phyloP scores from a whole-genome alignment of 1,284 basidiomycete species.

The Ustilago loliicola region DNA sequence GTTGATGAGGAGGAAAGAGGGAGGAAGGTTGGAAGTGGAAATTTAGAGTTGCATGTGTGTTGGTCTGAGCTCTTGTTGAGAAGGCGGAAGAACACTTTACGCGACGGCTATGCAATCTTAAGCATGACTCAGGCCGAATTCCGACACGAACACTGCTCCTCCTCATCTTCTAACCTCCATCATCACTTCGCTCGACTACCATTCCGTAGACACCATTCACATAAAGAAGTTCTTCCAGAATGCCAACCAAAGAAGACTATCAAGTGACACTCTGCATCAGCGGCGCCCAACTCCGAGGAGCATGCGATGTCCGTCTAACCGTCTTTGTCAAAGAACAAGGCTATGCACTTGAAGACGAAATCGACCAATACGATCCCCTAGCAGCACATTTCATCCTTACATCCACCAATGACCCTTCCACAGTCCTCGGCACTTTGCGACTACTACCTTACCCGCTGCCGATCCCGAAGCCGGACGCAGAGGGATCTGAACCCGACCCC shows the following conservation, averaged over 20 bases:
- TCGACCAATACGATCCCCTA: constrained; percentile 62
- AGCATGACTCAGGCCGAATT: background rate
- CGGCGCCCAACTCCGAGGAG: constrained; percentile 37
- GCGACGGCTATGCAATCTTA: constrained; percentile 11
- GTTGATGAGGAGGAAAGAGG: background rate
- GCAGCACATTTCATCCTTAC: constrained; percentile 45
- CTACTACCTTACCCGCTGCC: constrained; percentile 45
- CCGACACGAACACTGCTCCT: background rate
- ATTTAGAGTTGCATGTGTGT: constrained; percentile 9
- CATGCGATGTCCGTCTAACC: constrained; percentile 44
- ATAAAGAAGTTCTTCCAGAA: background rate
- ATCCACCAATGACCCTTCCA: constrained; percentile 8
- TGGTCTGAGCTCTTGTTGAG: background rate
- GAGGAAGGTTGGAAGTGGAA: background rate
- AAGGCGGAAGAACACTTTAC: constrained; percentile 8
- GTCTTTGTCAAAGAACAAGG: constrained; percentile 64
- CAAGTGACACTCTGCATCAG: constrained; percentile 38
- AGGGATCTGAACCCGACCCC: constrained; percentile 22
- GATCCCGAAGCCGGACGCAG: constrained; percentile 40
- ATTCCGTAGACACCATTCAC: no score
- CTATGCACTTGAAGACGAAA: constrained; percentile 57
- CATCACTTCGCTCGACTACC: background rate
- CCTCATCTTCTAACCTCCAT: background rate
- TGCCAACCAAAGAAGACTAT: constrained; percentile 25
- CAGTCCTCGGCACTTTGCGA: constrained; percentile 33